Evolutionary conservation across 371 early-diverging fungal genomes (phyloP).

Genomic region (Syncephalastrum racemosum): DNA sequence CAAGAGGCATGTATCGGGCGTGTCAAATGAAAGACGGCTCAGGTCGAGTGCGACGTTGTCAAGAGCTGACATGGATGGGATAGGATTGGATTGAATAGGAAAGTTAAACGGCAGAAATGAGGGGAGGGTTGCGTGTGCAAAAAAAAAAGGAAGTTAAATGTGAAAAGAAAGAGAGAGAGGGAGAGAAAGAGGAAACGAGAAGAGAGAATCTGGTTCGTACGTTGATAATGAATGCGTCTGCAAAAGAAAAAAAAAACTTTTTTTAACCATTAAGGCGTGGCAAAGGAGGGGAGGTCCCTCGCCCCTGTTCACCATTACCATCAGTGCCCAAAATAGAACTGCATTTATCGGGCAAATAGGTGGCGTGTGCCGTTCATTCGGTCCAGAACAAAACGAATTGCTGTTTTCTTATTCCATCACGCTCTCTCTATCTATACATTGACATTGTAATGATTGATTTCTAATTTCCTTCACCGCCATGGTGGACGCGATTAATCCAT

Average conservation of each 20-base stretch:
- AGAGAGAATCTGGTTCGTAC: slow-evolving; percentile 7
- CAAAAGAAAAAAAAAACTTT: slow-evolving; percentile 7
- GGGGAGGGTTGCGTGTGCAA: too few species aligned
- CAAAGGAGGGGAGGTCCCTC: slow-evolving; percentile 11
- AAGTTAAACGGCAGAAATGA: neutral
- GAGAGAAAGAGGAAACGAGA: slow-evolving; percentile 12
- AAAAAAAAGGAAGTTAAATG: slow-evolving; percentile 8
- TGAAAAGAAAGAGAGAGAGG: slow-evolving; percentile 5
- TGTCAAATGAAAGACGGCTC: slow-evolving; percentile 26
- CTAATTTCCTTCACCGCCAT: too few species aligned
- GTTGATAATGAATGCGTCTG: too few species aligned
- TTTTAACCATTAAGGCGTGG: slow-evolving; percentile 14
- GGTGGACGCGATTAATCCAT: too few species aligned
- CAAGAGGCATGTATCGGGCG: slow-evolving; percentile 8
- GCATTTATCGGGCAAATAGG: too few species aligned
- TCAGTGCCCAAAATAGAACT: too few species aligned
- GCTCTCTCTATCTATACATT: too few species aligned
- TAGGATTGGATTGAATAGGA: neutral
- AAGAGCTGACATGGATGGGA: slow-evolving; percentile 14
- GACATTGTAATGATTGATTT: too few species aligned
- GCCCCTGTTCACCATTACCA: slow-evolving; percentile 5
- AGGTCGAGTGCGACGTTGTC: slow-evolving; percentile 30
- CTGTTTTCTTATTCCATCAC: too few species aligned
- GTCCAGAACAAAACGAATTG: too few species aligned
- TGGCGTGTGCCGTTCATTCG: too few species aligned